Evolutionary conservation across 306 rosid species (phyloP).

Genomic region (Coriaria nepalensis): DNA sequence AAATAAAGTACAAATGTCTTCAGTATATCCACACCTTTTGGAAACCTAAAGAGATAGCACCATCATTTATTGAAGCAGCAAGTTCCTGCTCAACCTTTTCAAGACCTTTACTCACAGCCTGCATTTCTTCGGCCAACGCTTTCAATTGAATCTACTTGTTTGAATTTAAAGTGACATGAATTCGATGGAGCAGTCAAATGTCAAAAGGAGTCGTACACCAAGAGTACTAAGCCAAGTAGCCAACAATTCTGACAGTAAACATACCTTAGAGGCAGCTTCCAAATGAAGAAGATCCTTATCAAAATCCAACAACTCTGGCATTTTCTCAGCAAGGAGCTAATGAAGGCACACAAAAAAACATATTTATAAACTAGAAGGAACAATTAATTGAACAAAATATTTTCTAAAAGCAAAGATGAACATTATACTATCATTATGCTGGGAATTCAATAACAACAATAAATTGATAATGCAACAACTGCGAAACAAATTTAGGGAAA

Average conservation of each 20-base stretch:
- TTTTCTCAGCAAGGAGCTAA: conserved; percentile 84
- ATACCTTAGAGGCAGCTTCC: conserved; percentile 94
- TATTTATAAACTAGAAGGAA: no score
- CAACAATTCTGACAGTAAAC: conserved; percentile 5
- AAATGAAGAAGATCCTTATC: conserved; percentile 84
- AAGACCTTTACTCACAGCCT: conserved; percentile 95
- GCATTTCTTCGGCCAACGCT: conserved; percentile 99
- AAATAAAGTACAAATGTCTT: not conserved
- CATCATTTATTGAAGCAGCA: conserved; percentile 73
- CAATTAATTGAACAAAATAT: no score
- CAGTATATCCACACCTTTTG: conserved; percentile 60
- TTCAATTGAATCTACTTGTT: conserved; percentile 76
- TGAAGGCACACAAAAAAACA: not conserved
- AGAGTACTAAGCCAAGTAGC: not conserved
- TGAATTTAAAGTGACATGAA: conserved; percentile 8
- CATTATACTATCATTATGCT: no score
- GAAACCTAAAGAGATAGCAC: conserved; percentile 69
- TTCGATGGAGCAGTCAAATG: not conserved
- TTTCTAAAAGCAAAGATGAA: not conserved
- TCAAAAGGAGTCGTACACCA: not conserved
- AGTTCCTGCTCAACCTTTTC: conserved; percentile 98
- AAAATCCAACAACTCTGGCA: conserved; percentile 91
- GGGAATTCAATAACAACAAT: not conserved
- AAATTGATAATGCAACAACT: not conserved
- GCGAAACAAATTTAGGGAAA: conserved; percentile 1